Conservation (phyloP, 1,139 yeast species). For the Debaryomyces nepalensis region DNA sequence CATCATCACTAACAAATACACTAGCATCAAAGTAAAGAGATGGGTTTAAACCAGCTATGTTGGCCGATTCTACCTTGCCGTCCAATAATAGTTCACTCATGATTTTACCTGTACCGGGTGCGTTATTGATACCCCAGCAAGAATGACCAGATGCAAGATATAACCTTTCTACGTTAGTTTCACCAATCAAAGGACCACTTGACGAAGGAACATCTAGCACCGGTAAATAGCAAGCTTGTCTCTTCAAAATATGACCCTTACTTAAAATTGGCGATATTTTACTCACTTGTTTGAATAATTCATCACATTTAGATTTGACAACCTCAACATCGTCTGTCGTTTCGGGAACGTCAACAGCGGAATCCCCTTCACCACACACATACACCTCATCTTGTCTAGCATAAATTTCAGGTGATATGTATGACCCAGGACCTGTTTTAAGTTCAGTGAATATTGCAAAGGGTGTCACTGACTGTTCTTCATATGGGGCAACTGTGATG, state of each 20-base stretch:
- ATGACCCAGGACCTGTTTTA: conserved; percentile 64
- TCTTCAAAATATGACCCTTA: conserved; percentile 75
- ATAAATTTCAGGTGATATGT: conserved; percentile 89
- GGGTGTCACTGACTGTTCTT: conserved; percentile 75
- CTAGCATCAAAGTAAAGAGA: conserved; percentile 82
- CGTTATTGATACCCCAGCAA: conserved; percentile 98
- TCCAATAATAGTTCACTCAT: conserved; percentile 87
- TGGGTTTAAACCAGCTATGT: conserved; percentile 82
- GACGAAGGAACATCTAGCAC: conserved; percentile 91
- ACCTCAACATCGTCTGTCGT: conserved; percentile 94
- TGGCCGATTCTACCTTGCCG: conserved; percentile 80
- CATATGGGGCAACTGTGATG: conserved; percentile 83
- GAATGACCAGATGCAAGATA: conserved; percentile 91
- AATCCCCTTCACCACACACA: conserved; percentile 97
- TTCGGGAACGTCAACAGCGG: conserved; percentile 87
- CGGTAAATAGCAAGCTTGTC: conserved; percentile 96
- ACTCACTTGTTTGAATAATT: conserved; percentile 80
- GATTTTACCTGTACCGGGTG: conserved; percentile 93
- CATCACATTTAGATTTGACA: conserved; percentile 85
- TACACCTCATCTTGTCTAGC: conserved; percentile 96
- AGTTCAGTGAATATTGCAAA: conserved; percentile 94
- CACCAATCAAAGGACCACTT: conserved; percentile 93
- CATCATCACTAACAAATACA: conserved; percentile 45
- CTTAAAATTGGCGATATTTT: conserved; percentile 72
- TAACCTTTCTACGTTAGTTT: conserved; percentile 80